These are phyloP conservation scores for Amphicarpaea edgeworthii DNA, from an alignment of 306 rosid species.

Conservation along the genomic window DNA sequence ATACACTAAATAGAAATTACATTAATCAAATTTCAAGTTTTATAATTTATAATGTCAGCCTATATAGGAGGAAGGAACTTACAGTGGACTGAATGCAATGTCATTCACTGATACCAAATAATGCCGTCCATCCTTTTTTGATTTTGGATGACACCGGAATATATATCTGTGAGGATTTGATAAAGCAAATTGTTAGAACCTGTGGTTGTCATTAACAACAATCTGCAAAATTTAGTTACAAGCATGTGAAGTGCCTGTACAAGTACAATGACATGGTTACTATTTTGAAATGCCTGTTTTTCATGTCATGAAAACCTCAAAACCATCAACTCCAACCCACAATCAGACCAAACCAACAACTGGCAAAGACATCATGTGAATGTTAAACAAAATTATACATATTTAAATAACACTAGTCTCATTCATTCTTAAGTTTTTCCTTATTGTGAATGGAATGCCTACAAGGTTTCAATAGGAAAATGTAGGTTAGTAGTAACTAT, in stretches of 20 bases:
- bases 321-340: neutral
- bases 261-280: neutral
- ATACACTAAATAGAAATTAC: slow-evolving; percentile 56
- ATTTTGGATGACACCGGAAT: slow-evolving; percentile 88
- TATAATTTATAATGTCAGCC: slow-evolving; percentile 31
- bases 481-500: neutral
- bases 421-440: neutral
- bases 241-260: neutral
- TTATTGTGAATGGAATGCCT: neutral
- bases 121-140: slow-evolving; percentile 61
- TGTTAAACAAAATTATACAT: neutral
- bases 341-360: neutral
- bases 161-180: slow-evolving; percentile 63
- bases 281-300: neutral
- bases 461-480: neutral
- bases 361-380: neutral
- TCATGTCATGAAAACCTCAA: neutral
- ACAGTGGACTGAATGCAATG: slow-evolving; percentile 84
- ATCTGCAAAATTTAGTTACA: neutral
- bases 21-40: slow-evolving; percentile 36
- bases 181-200: slow-evolving; percentile 43
- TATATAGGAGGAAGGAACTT: slow-evolving; percentile 49
- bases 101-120: slow-evolving; percentile 80
- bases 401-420: neutral
- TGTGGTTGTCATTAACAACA: slow-evolving; percentile 29